Percentiles rank a stretch among this genome's conserved stretches.
phyloP scores from a whole-genome alignment of 148 eudicot species.

The Persicaria tinctoria region DNA sequence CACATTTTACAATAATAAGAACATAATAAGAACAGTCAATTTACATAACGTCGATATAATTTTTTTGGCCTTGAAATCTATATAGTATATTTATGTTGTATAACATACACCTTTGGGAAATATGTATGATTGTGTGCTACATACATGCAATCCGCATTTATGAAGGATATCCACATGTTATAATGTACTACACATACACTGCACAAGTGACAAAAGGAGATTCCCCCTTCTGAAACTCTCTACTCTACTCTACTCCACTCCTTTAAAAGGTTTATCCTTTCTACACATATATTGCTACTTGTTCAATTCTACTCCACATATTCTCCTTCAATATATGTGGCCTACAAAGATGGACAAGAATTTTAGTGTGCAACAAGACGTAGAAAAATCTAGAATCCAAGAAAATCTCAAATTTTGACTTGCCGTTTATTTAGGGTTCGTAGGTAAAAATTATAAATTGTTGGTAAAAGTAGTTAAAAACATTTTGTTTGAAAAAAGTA shows the following conservation, averaged over 20 bases:
- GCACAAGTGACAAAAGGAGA: neutral
- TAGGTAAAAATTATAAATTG: no score
- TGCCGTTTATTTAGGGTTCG: no score
- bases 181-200: neutral
- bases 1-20: no score
- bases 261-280: neutral
- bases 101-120: neutral
- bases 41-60: no score
- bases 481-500: no score
- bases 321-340: neutral
- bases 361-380: neutral
- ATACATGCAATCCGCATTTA: neutral
- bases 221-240: neutral
- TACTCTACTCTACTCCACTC: neutral
- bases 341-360: neutral
- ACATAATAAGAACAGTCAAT: no score
- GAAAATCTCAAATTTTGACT: neutral
- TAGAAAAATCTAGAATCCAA: neutral
- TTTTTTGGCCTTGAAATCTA: no score
- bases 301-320: slow-evolving; percentile 7
- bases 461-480: no score
- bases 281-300: neutral
- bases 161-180: neutral
- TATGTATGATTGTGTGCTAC: neutral
- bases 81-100: no score